A percentile compares a stretch with the other conserved stretches of the same genome.
Conservation (phyloP, 2,329 filamentous ascomycete genomes). For the Pseudopyrenochaeta lycopersici region DNA sequence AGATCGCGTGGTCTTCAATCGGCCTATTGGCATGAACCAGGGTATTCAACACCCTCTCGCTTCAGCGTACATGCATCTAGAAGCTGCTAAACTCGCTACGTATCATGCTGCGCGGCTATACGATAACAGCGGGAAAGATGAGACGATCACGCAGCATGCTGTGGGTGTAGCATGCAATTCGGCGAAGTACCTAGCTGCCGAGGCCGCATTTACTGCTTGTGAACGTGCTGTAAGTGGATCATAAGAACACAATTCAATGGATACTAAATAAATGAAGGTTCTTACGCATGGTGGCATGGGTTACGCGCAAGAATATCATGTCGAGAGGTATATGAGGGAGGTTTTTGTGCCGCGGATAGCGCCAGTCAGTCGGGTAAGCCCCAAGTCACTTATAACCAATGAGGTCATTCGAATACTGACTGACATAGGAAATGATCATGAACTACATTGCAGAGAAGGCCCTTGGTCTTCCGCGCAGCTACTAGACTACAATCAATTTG, state of each 20-base stretch:
- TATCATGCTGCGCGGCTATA: slow-evolving; percentile 67
- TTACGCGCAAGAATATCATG: slow-evolving; percentile 69
- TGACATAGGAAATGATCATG: slow-evolving; percentile 66
- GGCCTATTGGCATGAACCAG: slow-evolving; percentile 66
- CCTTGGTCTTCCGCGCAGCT: slow-evolving; percentile 70
- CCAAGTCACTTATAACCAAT: background rate
- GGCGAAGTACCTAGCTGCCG: slow-evolving; percentile 65
- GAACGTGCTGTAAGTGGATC: slow-evolving; percentile 54
- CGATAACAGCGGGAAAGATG: slow-evolving; percentile 59
- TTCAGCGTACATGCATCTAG: slow-evolving; percentile 66
- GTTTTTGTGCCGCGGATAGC: slow-evolving; percentile 67
- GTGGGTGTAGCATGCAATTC: slow-evolving; percentile 47
- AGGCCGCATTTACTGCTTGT: slow-evolving; percentile 67
- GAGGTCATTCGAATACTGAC: background rate
- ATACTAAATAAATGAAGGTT: slow-evolving; percentile 36
- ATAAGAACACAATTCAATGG: background rate
- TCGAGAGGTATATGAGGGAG: slow-evolving; percentile 66
- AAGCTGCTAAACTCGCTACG: slow-evolving; percentile 67
- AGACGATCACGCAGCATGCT: slow-evolving; percentile 53
- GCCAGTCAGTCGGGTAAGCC: slow-evolving; percentile 60
- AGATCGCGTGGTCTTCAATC: slow-evolving; percentile 62
- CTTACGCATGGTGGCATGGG: slow-evolving; percentile 68
- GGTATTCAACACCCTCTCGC: slow-evolving; percentile 67
- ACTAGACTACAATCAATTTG: slow-evolving; percentile 52
- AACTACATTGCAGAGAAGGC: slow-evolving; percentile 75